phyloP scores from a whole-genome alignment of 345 rosid species.

The Eutrema yunnanense region DNA sequence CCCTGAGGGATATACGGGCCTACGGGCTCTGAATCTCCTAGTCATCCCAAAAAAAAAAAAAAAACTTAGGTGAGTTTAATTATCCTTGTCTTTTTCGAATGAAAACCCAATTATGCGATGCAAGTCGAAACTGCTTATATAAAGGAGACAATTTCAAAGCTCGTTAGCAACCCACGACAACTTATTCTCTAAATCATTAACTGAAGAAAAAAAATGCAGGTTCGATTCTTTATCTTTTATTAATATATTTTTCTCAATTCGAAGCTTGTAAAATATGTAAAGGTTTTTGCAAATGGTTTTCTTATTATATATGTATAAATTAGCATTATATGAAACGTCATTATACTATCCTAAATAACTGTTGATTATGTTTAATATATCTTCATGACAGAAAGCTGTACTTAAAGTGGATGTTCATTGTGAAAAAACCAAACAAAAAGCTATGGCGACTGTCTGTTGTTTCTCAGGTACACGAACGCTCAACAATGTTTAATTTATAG shows the following conservation, averaged over 20 bases:
- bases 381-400: constrained; percentile 43
- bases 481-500: not conserved
- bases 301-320: not conserved
- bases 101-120: not conserved
- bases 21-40: too few species aligned
- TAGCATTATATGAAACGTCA: not conserved
- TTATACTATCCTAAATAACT: not conserved
- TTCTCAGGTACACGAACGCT: constrained; percentile 37
- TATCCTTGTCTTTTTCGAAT: not conserved
- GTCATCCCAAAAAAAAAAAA: too few species aligned
- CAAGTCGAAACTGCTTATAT: constrained; percentile 7
- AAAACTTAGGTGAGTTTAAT: too few species aligned
- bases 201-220: constrained; percentile 14
- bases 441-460: constrained; percentile 42
- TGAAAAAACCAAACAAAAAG: constrained; percentile 45
- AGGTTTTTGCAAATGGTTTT: not conserved
- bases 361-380: not conserved
- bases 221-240: not conserved
- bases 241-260: not conserved
- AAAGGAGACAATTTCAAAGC: not conserved
- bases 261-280: not conserved
- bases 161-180: not conserved
- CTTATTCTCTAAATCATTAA: not conserved
- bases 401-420: constrained; percentile 38
- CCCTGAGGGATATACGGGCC: too few species aligned